A percentile compares a stretch with the other conserved stretches of the same genome.
Conservation (phyloP, 257 asterid species). For the Solanum rostratum region DNA sequence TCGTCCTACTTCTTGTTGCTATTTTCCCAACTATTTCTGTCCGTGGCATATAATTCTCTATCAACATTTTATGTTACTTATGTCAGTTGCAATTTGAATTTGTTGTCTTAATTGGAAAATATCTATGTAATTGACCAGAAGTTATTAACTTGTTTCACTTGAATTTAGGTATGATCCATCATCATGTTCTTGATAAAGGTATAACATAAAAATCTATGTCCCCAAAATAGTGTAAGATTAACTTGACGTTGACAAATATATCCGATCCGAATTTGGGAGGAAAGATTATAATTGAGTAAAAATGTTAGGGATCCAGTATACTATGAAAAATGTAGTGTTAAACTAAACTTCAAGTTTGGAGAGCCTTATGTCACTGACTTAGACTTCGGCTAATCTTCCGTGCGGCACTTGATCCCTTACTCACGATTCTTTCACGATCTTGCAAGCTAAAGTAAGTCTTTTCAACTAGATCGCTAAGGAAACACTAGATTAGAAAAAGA, state of each 20-base stretch:
- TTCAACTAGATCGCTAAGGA: too few species aligned
- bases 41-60: not conserved
- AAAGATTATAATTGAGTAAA: not conserved
- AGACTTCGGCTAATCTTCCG: not conserved
- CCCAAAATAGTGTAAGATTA: not conserved
- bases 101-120: not conserved
- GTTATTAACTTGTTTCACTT: not conserved
- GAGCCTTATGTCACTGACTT: not conserved
- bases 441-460: too few species aligned
- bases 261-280: not conserved
- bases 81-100: not conserved
- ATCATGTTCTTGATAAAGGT: not conserved
- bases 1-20: not conserved
- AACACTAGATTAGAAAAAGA: too few species aligned
- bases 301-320: not conserved
- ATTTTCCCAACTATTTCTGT: not conserved
- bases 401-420: too few species aligned
- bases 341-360: not conserved
- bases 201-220: too few species aligned
- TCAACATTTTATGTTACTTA: not conserved
- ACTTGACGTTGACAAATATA: not conserved
- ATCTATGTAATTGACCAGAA: not conserved
- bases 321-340: not conserved
- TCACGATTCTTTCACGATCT: too few species aligned
- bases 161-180: not conserved